Evolutionary conservation across 2,329 filamentous ascomycete species (phyloP), one percentile per base, ranked within the genome.

Genomic region (Alternaria arborescens): DNA sequence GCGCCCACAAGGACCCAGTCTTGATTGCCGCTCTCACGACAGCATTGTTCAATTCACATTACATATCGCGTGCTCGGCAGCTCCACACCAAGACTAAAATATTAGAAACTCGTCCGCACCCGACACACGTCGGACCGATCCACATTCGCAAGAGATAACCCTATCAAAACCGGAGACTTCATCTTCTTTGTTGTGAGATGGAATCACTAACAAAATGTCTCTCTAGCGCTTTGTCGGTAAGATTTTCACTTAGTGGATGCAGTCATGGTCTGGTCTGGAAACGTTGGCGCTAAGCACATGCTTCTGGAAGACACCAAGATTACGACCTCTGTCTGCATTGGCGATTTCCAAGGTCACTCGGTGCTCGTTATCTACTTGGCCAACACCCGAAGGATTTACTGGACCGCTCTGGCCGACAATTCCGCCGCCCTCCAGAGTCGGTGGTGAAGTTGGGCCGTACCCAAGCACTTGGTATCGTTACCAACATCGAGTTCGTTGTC

Each of bases 291-390:
- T 46, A 50, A 44, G 44, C 20, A 56, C 30, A 40, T 20, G 30
- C 18, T 50, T 52, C 55, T 57, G 20, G 55, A 22, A 53, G 8
- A 22, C 24, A n/a, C 30, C 22, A 20, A 41, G 30, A 47, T 36
- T 26, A 40, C 5, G 44, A 46, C 30, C 36, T 43, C 11, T 30
- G 26, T 16, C 28, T 32, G 38, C 52, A 51, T 56, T 42, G 57
- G 51, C 28, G 32, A 54, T 54, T 41, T 22, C 8, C 5, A 46
- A 8, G 30, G 32, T 26, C 38, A 16, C 22, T 38, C 30, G 20
- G 18, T 47, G n/a, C 18, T 26, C 42, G 42, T 60, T 55, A 55
- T 60, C 57, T 55, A 46, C 52, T 55, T 60, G 52, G 57, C 52
- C 28, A 36, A 50, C n/a, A 55, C 3, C 18, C 20, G 18, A 36